Conservation (phyloP, 768 basidiomycete genomes). For the Tulasnella sp. region DNA sequence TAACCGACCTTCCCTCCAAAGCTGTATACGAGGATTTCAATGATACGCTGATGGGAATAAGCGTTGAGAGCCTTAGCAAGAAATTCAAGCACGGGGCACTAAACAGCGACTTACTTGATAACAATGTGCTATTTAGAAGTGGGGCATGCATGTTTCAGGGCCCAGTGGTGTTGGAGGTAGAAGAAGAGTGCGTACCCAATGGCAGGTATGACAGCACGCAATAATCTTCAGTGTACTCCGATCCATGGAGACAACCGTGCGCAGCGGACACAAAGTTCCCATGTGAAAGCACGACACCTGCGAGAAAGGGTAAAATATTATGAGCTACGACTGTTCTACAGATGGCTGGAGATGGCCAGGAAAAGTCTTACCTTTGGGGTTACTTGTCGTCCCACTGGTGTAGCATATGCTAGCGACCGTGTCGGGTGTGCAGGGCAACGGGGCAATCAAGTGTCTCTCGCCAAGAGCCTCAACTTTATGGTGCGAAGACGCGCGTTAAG, state of each 20-base stretch:
- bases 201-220: conserved; percentile 67
- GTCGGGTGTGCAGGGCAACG: conserved; percentile 44
- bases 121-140: too few relatives aligned
- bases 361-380: too few relatives aligned
- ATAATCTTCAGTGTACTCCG: conserved; percentile 35
- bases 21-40: conserved; percentile 46
- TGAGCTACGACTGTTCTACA: too few relatives aligned
- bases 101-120: too few relatives aligned
- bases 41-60: conserved; percentile 26
- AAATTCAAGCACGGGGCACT: too few relatives aligned
- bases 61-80: too few relatives aligned
- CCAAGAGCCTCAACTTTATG: conserved; percentile 64
- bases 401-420: conserved; percentile 84
- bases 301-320: too few relatives aligned
- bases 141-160: too few relatives aligned
- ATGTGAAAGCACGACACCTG: conserved; percentile 73
- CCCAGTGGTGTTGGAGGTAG: background rate
- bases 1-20: conserved; percentile 69
- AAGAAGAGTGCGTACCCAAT: conserved; percentile 26
- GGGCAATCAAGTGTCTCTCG: conserved; percentile 48
- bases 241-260: conserved; percentile 47
- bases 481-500: background rate
- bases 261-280: conserved; percentile 50
- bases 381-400: conserved; percentile 76
- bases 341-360: too few relatives aligned